These are phyloP conservation scores for Plasmodium gonderi DNA, from an alignment of 169 alveolate species.

Conservation along the genomic window DNA sequence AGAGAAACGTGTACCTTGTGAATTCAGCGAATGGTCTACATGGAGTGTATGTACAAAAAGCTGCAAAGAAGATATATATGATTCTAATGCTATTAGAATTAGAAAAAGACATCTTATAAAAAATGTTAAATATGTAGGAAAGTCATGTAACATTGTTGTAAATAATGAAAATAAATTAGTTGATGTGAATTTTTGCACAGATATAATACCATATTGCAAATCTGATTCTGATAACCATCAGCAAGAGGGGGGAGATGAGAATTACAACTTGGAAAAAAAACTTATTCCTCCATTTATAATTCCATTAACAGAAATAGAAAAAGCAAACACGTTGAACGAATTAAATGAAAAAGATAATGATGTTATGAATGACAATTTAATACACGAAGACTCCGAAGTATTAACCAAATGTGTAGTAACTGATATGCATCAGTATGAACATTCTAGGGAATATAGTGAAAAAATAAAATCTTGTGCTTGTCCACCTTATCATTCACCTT, in stretches of 20 bases:
- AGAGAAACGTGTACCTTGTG: constrained; percentile 41
- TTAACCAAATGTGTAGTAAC: constrained; percentile 12
- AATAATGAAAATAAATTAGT: neutral
- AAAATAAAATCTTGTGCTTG: constrained; percentile 37
- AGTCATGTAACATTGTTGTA: constrained; percentile 16
- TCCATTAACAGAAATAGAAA: constrained; percentile 27
- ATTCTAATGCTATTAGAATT: constrained; percentile 33
- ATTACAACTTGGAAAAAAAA: neutral
- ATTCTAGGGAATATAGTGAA: constrained; percentile 23
- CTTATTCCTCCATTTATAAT: constrained; percentile 28
- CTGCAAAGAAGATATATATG: constrained; percentile 73
- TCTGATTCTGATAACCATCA: neutral
- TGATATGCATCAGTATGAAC: constrained; percentile 20
- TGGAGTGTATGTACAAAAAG: constrained; percentile 78
- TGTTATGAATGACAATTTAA: constrained; percentile 1
- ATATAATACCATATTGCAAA: too few species aligned
- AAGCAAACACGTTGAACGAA: constrained; percentile 31
- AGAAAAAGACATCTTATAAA: constrained; percentile 9
- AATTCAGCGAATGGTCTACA: constrained; percentile 78
- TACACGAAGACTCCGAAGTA: neutral
- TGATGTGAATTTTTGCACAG: neutral
- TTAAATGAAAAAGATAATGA: constrained; percentile 34
- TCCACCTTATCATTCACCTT: constrained; percentile 31
- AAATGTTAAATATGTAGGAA: neutral
- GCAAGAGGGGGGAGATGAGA: neutral